Evolutionary conservation across 1,284 basidiomycete genomes (phyloP).

Genomic region (Puccinia hordei): DNA sequence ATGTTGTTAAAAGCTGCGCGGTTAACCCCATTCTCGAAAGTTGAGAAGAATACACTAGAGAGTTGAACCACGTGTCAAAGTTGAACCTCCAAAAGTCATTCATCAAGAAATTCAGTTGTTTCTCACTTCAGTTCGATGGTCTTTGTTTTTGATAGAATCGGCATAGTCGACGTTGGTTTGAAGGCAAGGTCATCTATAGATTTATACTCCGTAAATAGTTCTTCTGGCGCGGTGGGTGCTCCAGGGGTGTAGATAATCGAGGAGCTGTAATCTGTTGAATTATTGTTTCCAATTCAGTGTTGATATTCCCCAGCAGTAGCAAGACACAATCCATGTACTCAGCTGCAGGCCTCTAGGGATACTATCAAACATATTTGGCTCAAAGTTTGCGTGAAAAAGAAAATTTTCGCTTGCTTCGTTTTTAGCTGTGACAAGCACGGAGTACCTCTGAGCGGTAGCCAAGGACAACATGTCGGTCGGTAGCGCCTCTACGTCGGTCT

Average conservation of each 20-base stretch:
- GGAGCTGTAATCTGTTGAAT: slow-evolving; percentile 65
- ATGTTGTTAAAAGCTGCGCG: slow-evolving; percentile 45
- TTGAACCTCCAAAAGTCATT: neutral
- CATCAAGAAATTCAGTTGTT: neutral
- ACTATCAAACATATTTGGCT: slow-evolving; percentile 77
- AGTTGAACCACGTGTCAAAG: neutral
- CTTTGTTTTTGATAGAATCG: slow-evolving; percentile 28
- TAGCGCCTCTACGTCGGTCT: slow-evolving; percentile 69
- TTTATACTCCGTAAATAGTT: slow-evolving; percentile 28
- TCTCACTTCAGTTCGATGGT: slow-evolving; percentile 46
- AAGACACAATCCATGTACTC: slow-evolving; percentile 62
- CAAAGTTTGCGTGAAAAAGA: slow-evolving; percentile 87
- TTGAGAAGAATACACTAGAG: slow-evolving; percentile 41
- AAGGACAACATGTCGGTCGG: slow-evolving; percentile 72
- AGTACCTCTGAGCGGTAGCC: slow-evolving; percentile 89
- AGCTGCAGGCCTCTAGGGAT: slow-evolving; percentile 72
- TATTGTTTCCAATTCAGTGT: neutral
- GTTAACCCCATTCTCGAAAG: slow-evolving; percentile 44
- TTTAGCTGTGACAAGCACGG: slow-evolving; percentile 81
- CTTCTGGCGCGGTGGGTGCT: slow-evolving; percentile 62
- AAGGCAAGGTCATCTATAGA: slow-evolving; percentile 24
- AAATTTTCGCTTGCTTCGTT: slow-evolving; percentile 80
- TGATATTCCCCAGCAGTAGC: neutral
- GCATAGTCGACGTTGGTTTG: slow-evolving; percentile 11
- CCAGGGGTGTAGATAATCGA: slow-evolving; percentile 69